Percentiles rank a stretch among this genome's conserved stretches.
These are phyloP conservation scores for Brasenia schreberi DNA, from an alignment of 164 flowering plant species.

Conservation along the genomic window DNA sequence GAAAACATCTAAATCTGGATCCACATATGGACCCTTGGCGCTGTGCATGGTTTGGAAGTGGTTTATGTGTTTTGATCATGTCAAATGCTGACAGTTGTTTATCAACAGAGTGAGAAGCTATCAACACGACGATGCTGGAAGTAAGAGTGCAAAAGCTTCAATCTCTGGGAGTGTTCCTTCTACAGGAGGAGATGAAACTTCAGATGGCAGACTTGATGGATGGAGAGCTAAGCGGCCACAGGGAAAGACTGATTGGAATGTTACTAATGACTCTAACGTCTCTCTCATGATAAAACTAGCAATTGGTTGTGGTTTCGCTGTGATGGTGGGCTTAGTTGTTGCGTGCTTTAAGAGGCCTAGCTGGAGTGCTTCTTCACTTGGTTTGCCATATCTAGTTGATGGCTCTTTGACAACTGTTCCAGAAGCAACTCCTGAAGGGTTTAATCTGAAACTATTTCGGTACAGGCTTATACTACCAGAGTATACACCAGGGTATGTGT, in stretches of 20 bases:
- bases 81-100: background rate
- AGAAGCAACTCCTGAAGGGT: constrained; percentile 32
- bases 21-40: background rate
- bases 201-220: constrained; percentile 13
- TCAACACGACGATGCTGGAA: constrained; percentile 5
- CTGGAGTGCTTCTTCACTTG: constrained; percentile 26
- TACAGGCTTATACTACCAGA: constrained; percentile 50
- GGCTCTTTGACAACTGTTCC: constrained; percentile 32
- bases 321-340: constrained; percentile 31
- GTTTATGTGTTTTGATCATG: background rate
- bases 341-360: constrained; percentile 20
- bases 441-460: constrained; percentile 50
- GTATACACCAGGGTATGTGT: constrained; percentile 73
- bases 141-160: constrained; percentile 10
- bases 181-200: constrained; percentile 8
- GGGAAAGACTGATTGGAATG: background rate
- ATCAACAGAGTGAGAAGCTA: background rate
- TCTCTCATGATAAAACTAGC: constrained; percentile 46
- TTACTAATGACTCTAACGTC: constrained; percentile 12
- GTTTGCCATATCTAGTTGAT: constrained; percentile 29
- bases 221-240: constrained; percentile 4
- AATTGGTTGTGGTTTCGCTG: constrained; percentile 52
- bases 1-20: too few species aligned
- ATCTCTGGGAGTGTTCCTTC: constrained; percentile 9
- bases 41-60: background rate